These are phyloP conservation scores for Coniochaeta sp. DNA, from an alignment of 2,329 filamentous ascomycete species.

Conservation along the genomic window DNA sequence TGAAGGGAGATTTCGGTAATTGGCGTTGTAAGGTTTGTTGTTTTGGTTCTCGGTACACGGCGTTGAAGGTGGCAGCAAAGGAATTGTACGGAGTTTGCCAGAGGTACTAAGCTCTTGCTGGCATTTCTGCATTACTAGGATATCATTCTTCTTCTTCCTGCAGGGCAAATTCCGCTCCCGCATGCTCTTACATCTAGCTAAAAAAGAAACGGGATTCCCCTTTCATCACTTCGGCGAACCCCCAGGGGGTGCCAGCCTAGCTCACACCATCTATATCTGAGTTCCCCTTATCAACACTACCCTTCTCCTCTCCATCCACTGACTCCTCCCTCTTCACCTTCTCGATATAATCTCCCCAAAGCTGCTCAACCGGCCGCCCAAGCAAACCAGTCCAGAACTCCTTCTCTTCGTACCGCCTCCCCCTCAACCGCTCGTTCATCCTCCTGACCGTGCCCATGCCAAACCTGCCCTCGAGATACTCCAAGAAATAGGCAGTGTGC, in stretches of 20 bases:
- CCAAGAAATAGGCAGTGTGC: conserved; percentile 83
- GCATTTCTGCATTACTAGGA: neutral
- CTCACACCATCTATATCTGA: conserved; percentile 4
- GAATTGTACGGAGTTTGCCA: neutral
- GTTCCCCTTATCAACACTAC: conserved; percentile 11
- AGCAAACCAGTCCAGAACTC: conserved; percentile 63
- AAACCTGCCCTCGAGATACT: conserved; percentile 69
- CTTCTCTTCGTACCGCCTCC: conserved; percentile 56
- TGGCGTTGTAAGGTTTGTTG: neutral
- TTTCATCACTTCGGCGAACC: neutral
- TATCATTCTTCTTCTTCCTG: neutral
- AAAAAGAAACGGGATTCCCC: neutral
- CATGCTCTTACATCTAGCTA: neutral
- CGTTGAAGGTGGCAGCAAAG: neutral
- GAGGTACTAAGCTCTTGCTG: neutral
- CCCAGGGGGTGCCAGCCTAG: too few species aligned
- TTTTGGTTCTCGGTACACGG: neutral
- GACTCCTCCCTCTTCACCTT: conserved; percentile 8
- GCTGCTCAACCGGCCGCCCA: conserved; percentile 54
- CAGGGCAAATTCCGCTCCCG: neutral
- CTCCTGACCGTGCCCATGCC: conserved; percentile 51
- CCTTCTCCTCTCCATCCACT: neutral
- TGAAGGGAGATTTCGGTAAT: neutral
- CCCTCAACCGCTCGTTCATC: conserved; percentile 61
- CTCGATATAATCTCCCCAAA: conserved; percentile 68